Evolutionary conservation across 345 rosid genomes (phyloP), one percentile per base, ranked within the genome.

Genomic region (Jatropha curcas): DNA sequence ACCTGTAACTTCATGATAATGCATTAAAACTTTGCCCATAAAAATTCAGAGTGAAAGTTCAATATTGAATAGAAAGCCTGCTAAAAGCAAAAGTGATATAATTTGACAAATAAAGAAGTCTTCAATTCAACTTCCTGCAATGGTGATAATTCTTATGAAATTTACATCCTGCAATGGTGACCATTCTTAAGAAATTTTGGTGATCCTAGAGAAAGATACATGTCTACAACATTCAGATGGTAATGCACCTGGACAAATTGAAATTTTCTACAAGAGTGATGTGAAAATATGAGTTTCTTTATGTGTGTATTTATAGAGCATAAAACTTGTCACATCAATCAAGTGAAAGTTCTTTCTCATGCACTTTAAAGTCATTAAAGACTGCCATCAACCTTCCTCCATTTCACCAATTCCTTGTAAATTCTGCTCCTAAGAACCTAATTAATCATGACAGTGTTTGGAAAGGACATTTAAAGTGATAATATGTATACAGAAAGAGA

Each of bases 41-140:
- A 4, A 22, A 53, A 52, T 4, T 56, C 4, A 33, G 19, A 34
- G 12, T 57, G 65, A 41, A 24, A 43, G 5, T 27, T 57, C 37
- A 37, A 16, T 39, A 70, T 14, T 39, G n/a, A 11, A 22, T 14
- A 25, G 27, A 1, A 34, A 37, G 35, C 63, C 14, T 17, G 37
- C 19, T 4, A 65, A 66, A 35, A 55, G 34, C 24, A 33, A 51
- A n/a, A 58, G 6, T 27, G 27, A 45, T 37, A 27, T 70, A 33
- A 51, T 41, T 52, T 43, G 72, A 64, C n/a, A 81, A 58, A 43
- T 13, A 43, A 39, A 56, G 3, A 72, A 27, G 52, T 9, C 19
- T 58, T 43, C 34, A 35, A 56, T 30, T 9, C n/a, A n/a, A n/a
- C 14, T 46, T 12, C 13, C 31, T 31, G 52, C 50, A 56, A 19